Evolutionary conservation across 2,329 filamentous ascomycete species (phyloP), one percentile per base, ranked within the genome.

Genomic region (Madurella fahalii): DNA sequence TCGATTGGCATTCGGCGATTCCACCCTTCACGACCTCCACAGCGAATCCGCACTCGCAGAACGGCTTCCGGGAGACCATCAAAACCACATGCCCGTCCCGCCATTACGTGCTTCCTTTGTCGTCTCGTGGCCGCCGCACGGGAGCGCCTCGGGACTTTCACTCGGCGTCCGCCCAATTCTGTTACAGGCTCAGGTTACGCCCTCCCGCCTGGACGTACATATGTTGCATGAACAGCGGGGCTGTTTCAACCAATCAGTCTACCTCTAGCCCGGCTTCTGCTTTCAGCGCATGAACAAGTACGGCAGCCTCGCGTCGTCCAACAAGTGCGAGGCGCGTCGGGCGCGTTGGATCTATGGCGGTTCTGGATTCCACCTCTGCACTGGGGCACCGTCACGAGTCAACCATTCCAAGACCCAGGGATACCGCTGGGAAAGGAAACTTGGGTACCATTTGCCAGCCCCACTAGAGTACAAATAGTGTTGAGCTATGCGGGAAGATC

Each of bases 171-270:
- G 7, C 25, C 25, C 25, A n/a, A n/a, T n/a, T n/a, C n/a, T n/a
- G n/a, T n/a, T n/a, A n/a, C 25, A 25, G 7, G 25, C 25, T 25
- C 25, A 25, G 25, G 25, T 25, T 25, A 25, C 25, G 25, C 25
- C 25, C 25, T 25, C 25, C 25, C 25, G 25, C 25, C 25, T 25
- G 7, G 25, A 25, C 25, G 7, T 25, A n/a, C 48, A 16, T 34
- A 13, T 25, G 9, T 17, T 39, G 57, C 57, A 59, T 59, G 57
- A 57, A 54, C 30, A 59, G 43, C n/a, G n/a, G 16, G 48, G 17
- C 18, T 25, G 16, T 20, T 16, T 34, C 46, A 20, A 42, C 57
- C 57, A 58, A 56, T 57, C 53, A 56, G 48, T 20, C 47, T 37
- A 39, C 17, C 40, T 46, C 45, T 31, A 40, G 39, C 32, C 34